Evolutionary conservation across 1,139 yeast species (phyloP), one percentile per base, ranked within the genome.

Genomic region (Taphrina communis): DNA sequence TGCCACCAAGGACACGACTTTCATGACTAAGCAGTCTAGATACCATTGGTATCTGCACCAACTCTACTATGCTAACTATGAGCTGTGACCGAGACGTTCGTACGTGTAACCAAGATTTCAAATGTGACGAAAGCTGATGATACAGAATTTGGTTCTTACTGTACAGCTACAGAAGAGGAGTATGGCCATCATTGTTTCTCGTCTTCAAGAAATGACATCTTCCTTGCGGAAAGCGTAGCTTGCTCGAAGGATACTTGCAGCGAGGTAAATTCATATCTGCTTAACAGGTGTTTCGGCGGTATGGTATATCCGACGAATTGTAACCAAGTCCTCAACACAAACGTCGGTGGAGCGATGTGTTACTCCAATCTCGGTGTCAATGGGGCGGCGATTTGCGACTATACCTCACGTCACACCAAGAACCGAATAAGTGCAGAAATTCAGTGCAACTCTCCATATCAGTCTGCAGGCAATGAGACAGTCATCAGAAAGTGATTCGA

Each of bases 231-330:
- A 14, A 41, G 50, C 21, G 35, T 31, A 9, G 41, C 46, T 8
- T 56, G 60, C 60, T 14, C 50, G 14, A 56, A 56, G 60, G 60
- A 56, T 17, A 56, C 60, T 39, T 56, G 60, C 60, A 41, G 50
- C 17, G 36, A 38, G 7, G n/a, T 9, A 7, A 53, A n/a, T 36
- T 19, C 58, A 31, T 58, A 31, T 14, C 21, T 58, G 8, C 53
- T 58, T n/a, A 42, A 36, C 39, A 42, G 62, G 35, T 58, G 62
- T 17, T 58, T 58, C 25, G 53, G 41, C 12, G 62, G 62, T 17
- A 58, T 58, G 53, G 14, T 25, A 9, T 44, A 58, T 21, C 52
- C 52, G 12, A 58, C 53, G 17, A 58, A 58, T 21, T 58, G 62
- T 31, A 58, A 58, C 17, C 50, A 58, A 25, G 62, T 58, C 9